Evolutionary conservation across 2,329 filamentous ascomycete genomes (phyloP).

Genomic region (Tolypocladium album): DNA sequence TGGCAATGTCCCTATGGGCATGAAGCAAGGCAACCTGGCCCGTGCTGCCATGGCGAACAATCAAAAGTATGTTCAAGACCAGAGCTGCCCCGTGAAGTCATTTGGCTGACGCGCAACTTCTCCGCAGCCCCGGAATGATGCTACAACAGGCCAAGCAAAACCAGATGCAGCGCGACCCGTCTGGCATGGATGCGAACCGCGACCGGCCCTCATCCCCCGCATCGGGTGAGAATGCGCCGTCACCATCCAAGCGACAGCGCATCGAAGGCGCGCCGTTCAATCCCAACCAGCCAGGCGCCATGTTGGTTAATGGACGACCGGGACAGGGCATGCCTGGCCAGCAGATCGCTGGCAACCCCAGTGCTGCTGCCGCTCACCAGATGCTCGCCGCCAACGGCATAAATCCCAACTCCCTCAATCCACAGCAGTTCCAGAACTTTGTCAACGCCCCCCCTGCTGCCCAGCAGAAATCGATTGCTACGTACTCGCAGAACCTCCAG

Average conservation of each 20-base stretch:
- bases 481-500: conserved; percentile 76
- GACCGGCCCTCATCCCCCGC: conserved; percentile 73
- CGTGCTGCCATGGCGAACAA: conserved; percentile 73
- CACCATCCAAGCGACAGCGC: conserved; percentile 81
- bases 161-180: conserved; percentile 81
- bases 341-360: conserved; percentile 47
- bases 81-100: not conserved
- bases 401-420: conserved; percentile 61
- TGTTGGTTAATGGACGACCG: conserved; percentile 67
- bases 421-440: conserved; percentile 62
- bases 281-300: conserved; percentile 50
- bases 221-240: conserved; percentile 78
- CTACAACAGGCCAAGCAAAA: conserved; percentile 62
- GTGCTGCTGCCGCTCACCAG: conserved; percentile 42
- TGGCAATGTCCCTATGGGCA: conserved; percentile 45
- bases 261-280: conserved; percentile 64
- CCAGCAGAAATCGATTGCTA: conserved; percentile 76
- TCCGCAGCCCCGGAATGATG: conserved; percentile 56
- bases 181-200: conserved; percentile 75
- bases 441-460: conserved; percentile 43
- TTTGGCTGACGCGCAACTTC: not conserved
- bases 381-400: conserved; percentile 61
- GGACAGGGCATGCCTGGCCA: conserved; percentile 61
- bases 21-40: conserved; percentile 53
- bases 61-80: conserved; percentile 46